A percentile compares a stretch with the other conserved stretches of the same genome.
Evolutionary conservation across 2,329 filamentous ascomycete species (phyloP).

Genomic region (Drechslerella dactyloides): DNA sequence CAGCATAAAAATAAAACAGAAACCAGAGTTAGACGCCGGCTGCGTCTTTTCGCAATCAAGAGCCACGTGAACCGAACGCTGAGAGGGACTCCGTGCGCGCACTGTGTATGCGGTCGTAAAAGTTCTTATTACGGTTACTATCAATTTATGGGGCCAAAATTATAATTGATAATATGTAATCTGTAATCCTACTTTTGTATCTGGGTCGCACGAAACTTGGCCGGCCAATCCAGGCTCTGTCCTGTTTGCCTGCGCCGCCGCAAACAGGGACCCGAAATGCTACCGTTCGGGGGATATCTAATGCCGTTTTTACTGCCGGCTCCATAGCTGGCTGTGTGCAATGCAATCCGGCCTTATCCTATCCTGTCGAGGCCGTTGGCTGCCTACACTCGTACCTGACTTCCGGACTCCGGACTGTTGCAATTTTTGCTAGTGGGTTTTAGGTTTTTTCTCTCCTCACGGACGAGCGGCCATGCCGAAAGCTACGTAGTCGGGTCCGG

Average conservation of each 20-base stretch:
- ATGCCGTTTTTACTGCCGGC: background rate
- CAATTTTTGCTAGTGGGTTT: no score
- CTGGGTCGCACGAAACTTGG: background rate
- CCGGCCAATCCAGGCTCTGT: background rate
- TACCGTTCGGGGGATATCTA: background rate
- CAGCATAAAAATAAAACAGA: background rate
- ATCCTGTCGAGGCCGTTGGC: background rate
- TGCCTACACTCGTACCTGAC: background rate
- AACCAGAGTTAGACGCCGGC: background rate
- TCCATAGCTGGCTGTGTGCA: background rate
- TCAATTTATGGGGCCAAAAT: background rate
- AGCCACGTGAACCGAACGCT: constrained; percentile 9
- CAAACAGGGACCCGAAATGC: background rate
- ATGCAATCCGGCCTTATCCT: background rate
- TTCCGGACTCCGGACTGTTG: constrained; percentile 2
- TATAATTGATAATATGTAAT: background rate
- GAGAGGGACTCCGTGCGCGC: background rate
- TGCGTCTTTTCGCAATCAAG: constrained; percentile 32
- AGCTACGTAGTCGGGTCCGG: background rate
- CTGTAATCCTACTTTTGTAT: background rate
- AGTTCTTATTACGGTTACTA: background rate
- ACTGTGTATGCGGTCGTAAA: background rate
- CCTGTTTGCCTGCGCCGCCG: background rate
- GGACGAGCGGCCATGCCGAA: constrained; percentile 44
- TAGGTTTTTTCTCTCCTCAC: no score